These are phyloP conservation scores for Septoria linicola DNA, from an alignment of 2,329 filamentous ascomycete species.

Conservation along the genomic window DNA sequence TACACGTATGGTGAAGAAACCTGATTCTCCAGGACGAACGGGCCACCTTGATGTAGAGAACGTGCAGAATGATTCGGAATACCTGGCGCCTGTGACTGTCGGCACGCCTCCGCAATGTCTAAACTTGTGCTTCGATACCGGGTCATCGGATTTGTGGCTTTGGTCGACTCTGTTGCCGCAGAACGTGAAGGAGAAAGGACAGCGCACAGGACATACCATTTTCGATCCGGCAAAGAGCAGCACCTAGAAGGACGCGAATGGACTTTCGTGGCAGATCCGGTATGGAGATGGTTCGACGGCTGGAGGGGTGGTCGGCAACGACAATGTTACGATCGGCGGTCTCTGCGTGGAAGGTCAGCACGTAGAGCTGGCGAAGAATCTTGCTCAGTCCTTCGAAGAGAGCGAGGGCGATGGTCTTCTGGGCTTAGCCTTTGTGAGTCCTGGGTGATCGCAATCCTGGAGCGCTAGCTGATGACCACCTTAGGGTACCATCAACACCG, in stretches of 20 bases:
- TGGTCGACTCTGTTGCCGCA: slow-evolving; percentile 32
- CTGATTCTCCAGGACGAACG: slow-evolving; percentile 7
- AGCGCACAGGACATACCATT: slow-evolving; percentile 49
- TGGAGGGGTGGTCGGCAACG: slow-evolving; percentile 63
- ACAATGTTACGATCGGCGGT: slow-evolving; percentile 62
- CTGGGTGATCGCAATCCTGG: slow-evolving; percentile 30
- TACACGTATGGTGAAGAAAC: slow-evolving; percentile 16
- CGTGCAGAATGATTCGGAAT: slow-evolving; percentile 65
- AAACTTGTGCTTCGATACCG: slow-evolving; percentile 68
- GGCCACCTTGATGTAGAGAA: slow-evolving; percentile 50
- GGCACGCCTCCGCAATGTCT: slow-evolving; percentile 62
- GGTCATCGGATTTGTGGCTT: slow-evolving; percentile 66
- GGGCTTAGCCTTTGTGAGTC: slow-evolving; percentile 63
- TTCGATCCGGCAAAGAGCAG: slow-evolving; percentile 63
- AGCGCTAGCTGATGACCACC: slow-evolving; percentile 46
- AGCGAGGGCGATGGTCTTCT: slow-evolving; percentile 63
- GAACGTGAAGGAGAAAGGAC: slow-evolving; percentile 32
- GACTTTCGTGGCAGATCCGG: slow-evolving; percentile 62
- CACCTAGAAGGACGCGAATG: slow-evolving; percentile 54
- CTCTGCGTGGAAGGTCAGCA: slow-evolving; percentile 61
- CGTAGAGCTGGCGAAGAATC: slow-evolving; percentile 61
- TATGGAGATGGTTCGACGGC: slow-evolving; percentile 70
- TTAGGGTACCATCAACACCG: slow-evolving; percentile 36
- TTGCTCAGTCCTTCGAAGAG: slow-evolving; percentile 59
- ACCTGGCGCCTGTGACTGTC: slow-evolving; percentile 63